Percentiles rank a stretch among this genome's conserved stretches.
These are phyloP conservation scores for Blepharisma undulans DNA, from an alignment of 169 alveolate species.

Conservation along the genomic window DNA sequence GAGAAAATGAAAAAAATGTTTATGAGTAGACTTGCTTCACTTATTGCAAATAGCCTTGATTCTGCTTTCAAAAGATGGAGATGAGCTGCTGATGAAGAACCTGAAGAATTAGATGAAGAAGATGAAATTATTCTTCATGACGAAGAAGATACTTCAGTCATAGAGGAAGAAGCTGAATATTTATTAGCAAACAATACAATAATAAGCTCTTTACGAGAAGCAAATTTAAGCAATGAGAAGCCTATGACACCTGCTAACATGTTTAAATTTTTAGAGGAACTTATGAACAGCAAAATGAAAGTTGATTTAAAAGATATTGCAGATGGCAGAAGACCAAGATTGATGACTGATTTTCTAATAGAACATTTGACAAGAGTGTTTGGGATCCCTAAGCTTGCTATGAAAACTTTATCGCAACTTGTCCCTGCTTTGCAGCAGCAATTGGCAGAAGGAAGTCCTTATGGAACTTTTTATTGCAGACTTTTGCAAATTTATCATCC, in stretches of 20 bases:
- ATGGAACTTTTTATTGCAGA: slow-evolving; percentile 20
- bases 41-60: neutral
- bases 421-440: slow-evolving; percentile 11
- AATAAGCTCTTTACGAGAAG: neutral
- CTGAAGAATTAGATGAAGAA: neutral
- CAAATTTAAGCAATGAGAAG: slow-evolving; percentile 4
- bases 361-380: slow-evolving; percentile 10
- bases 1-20: neutral
- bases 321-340: slow-evolving; percentile 25
- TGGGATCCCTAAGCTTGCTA: slow-evolving; percentile 24
- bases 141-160: neutral
- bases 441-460: neutral
- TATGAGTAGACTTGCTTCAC: neutral
- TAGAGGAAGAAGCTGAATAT: neutral
- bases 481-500: slow-evolving; percentile 21
- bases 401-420: neutral
- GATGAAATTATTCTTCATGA: neutral
- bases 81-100: neutral
- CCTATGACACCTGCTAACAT: slow-evolving; percentile 29
- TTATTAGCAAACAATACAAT: neutral
- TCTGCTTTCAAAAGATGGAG: neutral
- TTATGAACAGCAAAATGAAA: slow-evolving; percentile 31
- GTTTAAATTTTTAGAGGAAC: slow-evolving; percentile 36
- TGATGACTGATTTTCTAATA: slow-evolving; percentile 18
- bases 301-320: slow-evolving; percentile 15